phyloP scores from a whole-genome alignment of 1,284 basidiomycete species.

The Heterobasidion annosum region DNA sequence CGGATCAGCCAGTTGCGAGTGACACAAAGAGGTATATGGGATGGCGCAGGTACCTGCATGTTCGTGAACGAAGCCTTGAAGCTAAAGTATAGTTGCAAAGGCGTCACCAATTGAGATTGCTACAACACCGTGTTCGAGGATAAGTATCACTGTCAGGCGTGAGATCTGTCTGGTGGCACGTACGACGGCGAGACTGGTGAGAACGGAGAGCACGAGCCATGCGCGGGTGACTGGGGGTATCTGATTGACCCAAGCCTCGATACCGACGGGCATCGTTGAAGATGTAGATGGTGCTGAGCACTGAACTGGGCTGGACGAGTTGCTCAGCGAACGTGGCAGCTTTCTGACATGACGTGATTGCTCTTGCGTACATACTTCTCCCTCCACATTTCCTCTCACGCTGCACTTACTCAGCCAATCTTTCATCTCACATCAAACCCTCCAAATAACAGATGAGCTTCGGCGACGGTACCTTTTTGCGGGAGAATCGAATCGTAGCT shows the following conservation, averaged over 20 bases:
- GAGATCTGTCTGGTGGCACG: constrained; percentile 16
- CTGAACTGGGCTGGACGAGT: background rate
- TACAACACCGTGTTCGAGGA: constrained; percentile 20
- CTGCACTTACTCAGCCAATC: too few species aligned
- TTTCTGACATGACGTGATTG: background rate
- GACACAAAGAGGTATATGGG: background rate
- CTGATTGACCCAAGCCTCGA: constrained; percentile 79
- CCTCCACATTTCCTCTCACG: too few species aligned
- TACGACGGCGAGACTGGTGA: constrained; percentile 80
- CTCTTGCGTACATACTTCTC: background rate
- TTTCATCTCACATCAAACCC: too few species aligned
- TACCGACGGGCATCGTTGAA: constrained; percentile 59
- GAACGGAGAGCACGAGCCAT: constrained; percentile 73
- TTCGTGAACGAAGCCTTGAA: constrained; percentile 78
- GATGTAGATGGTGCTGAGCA: background rate
- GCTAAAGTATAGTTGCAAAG: constrained; percentile 88
- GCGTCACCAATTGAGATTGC: constrained; percentile 90
- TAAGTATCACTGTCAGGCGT: too few species aligned
- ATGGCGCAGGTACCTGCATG: constrained; percentile 48
- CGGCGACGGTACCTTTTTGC: too few species aligned
- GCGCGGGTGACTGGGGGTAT: constrained; percentile 84
- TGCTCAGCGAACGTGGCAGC: background rate
- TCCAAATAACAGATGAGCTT: too few species aligned
- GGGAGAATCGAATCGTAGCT: too few species aligned
- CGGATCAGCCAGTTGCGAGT: background rate